Evolutionary conservation across 2,329 filamentous ascomycete genomes (phyloP).

Genomic region (Dactylonectria macrodidyma): DNA sequence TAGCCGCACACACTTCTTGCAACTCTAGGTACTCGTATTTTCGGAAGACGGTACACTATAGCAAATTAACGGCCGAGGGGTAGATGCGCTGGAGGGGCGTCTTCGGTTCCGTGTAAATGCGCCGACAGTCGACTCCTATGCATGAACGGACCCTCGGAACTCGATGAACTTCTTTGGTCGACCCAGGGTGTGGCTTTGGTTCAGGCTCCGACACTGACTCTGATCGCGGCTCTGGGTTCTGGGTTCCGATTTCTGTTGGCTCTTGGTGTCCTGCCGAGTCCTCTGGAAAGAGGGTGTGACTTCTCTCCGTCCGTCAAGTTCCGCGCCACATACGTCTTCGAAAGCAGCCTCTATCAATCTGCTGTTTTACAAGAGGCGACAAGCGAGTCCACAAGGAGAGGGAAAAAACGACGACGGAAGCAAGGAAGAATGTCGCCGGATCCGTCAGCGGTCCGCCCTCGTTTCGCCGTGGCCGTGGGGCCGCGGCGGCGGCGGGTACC

Average conservation of each 20-base stretch:
- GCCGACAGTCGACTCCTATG: not conserved
- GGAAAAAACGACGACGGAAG: conserved; percentile 1
- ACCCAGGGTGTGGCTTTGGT: not conserved
- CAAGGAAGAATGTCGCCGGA: conserved; percentile 20
- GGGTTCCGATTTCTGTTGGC: no score
- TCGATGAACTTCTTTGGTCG: not conserved
- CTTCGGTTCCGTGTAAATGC: not conserved
- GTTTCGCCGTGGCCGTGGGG: not conserved
- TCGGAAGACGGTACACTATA: not conserved
- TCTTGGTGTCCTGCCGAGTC: not conserved
- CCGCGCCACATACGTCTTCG: not conserved
- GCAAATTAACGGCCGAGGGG: not conserved
- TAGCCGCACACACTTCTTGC: not conserved
- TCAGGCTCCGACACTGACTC: no score
- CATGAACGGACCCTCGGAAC: not conserved
- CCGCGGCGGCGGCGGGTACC: not conserved
- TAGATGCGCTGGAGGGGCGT: not conserved
- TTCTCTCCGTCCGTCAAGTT: not conserved
- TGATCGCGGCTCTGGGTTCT: not conserved
- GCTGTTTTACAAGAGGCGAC: conserved; percentile 17
- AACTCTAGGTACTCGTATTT: not conserved
- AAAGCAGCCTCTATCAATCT: not conserved
- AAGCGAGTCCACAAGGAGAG: conserved; percentile 3
- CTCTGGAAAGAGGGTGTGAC: not conserved
- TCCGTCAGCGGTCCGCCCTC: conserved; percentile 13